phyloP scores from a whole-genome alignment of 495 filamentous ascomycete genomes.

The Talaromyces stipitatus region DNA sequence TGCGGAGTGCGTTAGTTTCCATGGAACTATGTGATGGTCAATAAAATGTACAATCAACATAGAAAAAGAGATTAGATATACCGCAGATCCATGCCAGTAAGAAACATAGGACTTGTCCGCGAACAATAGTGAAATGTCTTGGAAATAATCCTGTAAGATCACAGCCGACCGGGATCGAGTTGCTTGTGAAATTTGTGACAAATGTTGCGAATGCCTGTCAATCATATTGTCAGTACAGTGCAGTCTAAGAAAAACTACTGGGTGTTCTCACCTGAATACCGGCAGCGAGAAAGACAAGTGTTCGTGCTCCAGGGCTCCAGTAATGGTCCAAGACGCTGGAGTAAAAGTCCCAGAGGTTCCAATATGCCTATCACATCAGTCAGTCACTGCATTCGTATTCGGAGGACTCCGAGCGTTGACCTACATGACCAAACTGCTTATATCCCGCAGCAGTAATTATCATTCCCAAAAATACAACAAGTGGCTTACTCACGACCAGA shows the following conservation, averaged over 20 bases:
- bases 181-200: slow-evolving; percentile 45
- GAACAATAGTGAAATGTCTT: slow-evolving; percentile 47
- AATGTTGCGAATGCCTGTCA: slow-evolving; percentile 21
- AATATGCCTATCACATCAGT: slow-evolving; percentile 14
- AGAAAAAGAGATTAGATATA: neutral
- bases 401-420: too few species aligned
- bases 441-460: slow-evolving; percentile 2
- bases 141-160: slow-evolving; percentile 46
- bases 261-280: neutral
- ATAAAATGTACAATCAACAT: neutral
- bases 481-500: slow-evolving; percentile 8
- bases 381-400: too few species aligned
- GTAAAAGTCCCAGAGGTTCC: slow-evolving; percentile 21
- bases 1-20: slow-evolving; percentile 22
- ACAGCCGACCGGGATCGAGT: slow-evolving; percentile 46
- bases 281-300: slow-evolving; percentile 29
- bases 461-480: slow-evolving; percentile 13
- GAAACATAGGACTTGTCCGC: slow-evolving; percentile 44
- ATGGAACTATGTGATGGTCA: slow-evolving; percentile 34
- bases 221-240: neutral
- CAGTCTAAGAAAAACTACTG: neutral
- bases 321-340: slow-evolving; percentile 12
- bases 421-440: slow-evolving; percentile 6
- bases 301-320: slow-evolving; percentile 31
- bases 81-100: slow-evolving; percentile 40